Base-by-base conservation (phyloP, 140 eudicot genomes). In the Flaveria floridana region DNA sequence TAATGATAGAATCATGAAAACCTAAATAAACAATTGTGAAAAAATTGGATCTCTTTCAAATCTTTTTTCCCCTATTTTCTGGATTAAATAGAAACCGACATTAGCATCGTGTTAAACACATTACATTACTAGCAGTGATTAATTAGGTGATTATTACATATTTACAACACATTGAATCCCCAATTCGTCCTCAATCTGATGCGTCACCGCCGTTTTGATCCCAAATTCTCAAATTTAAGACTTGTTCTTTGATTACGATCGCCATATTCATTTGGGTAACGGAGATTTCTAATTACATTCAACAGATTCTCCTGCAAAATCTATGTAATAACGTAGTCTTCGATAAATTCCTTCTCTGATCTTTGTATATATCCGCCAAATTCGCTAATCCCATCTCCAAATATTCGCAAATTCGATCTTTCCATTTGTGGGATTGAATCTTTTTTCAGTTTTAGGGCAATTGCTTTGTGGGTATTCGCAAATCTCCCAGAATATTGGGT, bases 141-240 rank as follows among this genome's bases (percentile, higher is more conserved):
- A 28, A 64, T 16, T 63, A 21, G 62, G 51, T 64, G 59, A 58
- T 12, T 48, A 48, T 4, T 2, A 2, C 3, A 5, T n/a, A 46
- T 46, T 23, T 4, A 52, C 6, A 62, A 52, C 64, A 19, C 19
- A 30, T 30, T 9, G 37, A 64, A 64, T 15, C 70, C 71, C 20
- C 65, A 56, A 66, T 67, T 58, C 46, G 15, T 74, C 61, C 61
- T 50, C 42, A 30, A 26, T 37, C 19, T 15, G 68, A 39, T 73
- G 58, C 57, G 67, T 71, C 65, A 71, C 78, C 77, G 72, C 74
- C 73, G 7, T 41, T 39, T 72, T 42, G 53, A 72, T 78, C 41
- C 78, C 78, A 78, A 78, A 48, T 78, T 70, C 76, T 23, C 52
- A 78, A 70, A 59, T 42, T 34, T 61, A 68, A n/a, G 28, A 46